Evolutionary conservation across 176 grass and related monocot genomes (phyloP).

Genomic region (Musa itinerans): DNA sequence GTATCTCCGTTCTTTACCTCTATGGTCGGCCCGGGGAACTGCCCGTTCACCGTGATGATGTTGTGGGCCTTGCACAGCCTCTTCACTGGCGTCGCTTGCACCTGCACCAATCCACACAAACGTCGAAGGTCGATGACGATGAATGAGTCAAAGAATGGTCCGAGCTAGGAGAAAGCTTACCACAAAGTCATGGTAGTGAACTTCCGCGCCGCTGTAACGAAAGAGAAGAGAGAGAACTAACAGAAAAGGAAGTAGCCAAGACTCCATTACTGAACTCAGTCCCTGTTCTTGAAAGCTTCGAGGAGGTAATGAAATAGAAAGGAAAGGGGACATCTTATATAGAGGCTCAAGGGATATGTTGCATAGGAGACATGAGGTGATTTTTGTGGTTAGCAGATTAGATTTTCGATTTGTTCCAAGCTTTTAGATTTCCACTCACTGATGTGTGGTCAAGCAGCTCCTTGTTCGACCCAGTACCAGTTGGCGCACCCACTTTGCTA

Average conservation of each 20-base stretch:
- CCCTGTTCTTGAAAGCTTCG: slow-evolving; percentile 13
- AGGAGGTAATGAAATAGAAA: slow-evolving; percentile 12
- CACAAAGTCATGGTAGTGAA: slow-evolving; percentile 66
- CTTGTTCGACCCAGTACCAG: slow-evolving; percentile 30
- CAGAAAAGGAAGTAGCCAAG: slow-evolving; percentile 14
- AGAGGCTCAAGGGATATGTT: slow-evolving; percentile 9
- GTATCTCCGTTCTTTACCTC: slow-evolving; percentile 84
- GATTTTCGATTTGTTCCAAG: slow-evolving; percentile 35
- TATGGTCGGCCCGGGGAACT: slow-evolving; percentile 66
- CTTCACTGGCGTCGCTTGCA: slow-evolving; percentile 81
- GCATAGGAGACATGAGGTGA: background rate
- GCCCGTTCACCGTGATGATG: slow-evolving; percentile 77
- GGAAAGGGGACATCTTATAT: background rate
- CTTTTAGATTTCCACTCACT: background rate
- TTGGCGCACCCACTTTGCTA: slow-evolving; percentile 63
- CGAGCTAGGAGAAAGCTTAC: slow-evolving; percentile 25
- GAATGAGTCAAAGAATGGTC: background rate
- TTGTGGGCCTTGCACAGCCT: slow-evolving; percentile 74
- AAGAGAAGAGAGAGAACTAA: slow-evolving; percentile 11
- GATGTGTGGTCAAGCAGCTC: background rate
- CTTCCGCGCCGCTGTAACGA: slow-evolving; percentile 29
- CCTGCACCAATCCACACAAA: slow-evolving; percentile 14
- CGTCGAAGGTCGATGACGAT: background rate
- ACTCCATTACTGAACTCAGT: slow-evolving; percentile 19
- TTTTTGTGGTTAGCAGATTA: slow-evolving; percentile 44